These are phyloP conservation scores for Tetrahymena malaccensis DNA, from an alignment of 73 alveolate species.

Conservation along the genomic window DNA sequence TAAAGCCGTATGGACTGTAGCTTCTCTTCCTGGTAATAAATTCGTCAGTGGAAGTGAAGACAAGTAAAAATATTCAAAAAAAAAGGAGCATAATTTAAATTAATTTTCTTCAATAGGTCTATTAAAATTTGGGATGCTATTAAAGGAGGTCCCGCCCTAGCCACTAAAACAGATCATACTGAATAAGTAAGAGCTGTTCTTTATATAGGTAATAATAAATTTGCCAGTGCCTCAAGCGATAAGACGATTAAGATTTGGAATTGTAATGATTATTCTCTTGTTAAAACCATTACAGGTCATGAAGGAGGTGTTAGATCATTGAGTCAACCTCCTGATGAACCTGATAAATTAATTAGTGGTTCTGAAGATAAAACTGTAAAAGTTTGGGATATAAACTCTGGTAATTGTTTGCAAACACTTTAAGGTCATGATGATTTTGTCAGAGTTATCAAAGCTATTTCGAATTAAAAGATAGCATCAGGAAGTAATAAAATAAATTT, in stretches of 20 bases:
- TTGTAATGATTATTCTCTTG: not conserved
- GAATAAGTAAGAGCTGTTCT: not conserved
- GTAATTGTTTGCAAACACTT: conserved; percentile 92
- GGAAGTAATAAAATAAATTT: not conserved
- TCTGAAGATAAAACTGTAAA: conserved; percentile 96
- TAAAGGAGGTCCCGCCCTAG: not conserved
- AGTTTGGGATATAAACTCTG: conserved; percentile 98
- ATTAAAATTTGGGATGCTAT: not conserved
- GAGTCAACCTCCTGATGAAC: not conserved
- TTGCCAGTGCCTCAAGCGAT: not conserved
- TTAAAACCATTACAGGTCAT: not conserved
- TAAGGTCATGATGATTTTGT: conserved; percentile 77
- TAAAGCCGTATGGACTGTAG: not conserved
- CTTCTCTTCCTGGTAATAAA: not conserved
- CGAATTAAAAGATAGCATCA: not conserved
- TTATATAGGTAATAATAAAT: not conserved
- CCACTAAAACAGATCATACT: not conserved
- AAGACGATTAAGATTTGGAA: not conserved
- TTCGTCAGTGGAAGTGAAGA: not conserved
- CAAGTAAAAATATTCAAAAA: not conserved
- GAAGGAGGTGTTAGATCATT: not conserved
- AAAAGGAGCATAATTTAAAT: not conserved
- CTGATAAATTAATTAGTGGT: conserved; percentile 94
- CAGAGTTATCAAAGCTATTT: not conserved
- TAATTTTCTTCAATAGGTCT: not conserved